These are phyloP conservation scores for Biscogniauxia marginata DNA, from an alignment of 2,329 filamentous ascomycete genomes.

Conservation along the genomic window DNA sequence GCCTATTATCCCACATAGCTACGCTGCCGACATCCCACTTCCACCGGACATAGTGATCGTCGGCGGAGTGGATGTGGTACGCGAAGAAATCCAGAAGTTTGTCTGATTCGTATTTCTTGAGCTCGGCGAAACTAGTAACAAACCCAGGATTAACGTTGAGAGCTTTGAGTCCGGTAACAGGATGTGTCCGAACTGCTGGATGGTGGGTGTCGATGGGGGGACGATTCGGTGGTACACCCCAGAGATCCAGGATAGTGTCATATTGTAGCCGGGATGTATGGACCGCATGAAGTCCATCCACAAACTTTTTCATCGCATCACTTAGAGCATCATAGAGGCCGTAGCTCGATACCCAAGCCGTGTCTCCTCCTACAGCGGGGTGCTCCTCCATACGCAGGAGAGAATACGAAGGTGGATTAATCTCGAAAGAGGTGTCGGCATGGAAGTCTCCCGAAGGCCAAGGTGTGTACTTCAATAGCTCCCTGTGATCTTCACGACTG, in stretches of 20 bases:
- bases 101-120: constrained; percentile 49
- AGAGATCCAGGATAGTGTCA: constrained; percentile 46
- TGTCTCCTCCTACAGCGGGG: constrained; percentile 46
- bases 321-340: constrained; percentile 46
- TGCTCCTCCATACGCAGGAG: constrained; percentile 51
- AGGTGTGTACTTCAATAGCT: constrained; percentile 44
- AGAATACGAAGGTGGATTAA: constrained; percentile 51
- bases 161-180: constrained; percentile 45
- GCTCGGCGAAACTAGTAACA: constrained; percentile 47
- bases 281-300: constrained; percentile 43
- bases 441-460: constrained; percentile 48
- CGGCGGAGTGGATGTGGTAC: constrained; percentile 47
- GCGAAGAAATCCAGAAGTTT: constrained; percentile 45
- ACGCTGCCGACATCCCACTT: constrained; percentile 49
- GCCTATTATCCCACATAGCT: constrained; percentile 52
- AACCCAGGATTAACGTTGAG: constrained; percentile 47
- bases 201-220: constrained; percentile 48
- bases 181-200: constrained; percentile 48
- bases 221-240: constrained; percentile 40
- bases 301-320: constrained; percentile 40
- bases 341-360: constrained; percentile 47
- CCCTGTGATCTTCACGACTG: constrained; percentile 44
- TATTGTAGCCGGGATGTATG: constrained; percentile 47
- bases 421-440: constrained; percentile 50
- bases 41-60: constrained; percentile 50